A percentile compares a stretch with the other conserved stretches of the same genome.
phyloP scores from a whole-genome alignment of 1,139 yeast genomes.

The Pneumocystis murina region DNA sequence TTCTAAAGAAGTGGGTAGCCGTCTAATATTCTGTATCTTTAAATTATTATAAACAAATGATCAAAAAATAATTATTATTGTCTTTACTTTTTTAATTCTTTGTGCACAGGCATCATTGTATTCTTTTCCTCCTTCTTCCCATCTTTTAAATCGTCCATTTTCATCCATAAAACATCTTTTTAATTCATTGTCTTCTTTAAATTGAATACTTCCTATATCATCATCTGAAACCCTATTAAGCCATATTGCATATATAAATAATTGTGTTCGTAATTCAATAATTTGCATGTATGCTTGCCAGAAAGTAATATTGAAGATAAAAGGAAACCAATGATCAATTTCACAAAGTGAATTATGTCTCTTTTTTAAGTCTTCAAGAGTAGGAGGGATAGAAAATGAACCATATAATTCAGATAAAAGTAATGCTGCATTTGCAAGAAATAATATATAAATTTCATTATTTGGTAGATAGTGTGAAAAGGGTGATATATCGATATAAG shows the following conservation, averaged over 20 bases:
- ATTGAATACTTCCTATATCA: background rate
- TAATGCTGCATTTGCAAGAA: background rate
- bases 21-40: background rate
- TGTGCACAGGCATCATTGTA: background rate
- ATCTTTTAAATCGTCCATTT: background rate
- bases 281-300: background rate
- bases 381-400: background rate
- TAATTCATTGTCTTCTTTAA: background rate
- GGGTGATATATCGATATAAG: background rate
- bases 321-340: background rate
- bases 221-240: background rate
- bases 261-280: background rate
- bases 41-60: background rate
- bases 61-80: background rate
- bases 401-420: background rate
- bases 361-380: background rate
- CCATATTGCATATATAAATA: background rate
- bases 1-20: background rate
- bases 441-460: background rate
- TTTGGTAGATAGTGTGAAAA: background rate
- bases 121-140: background rate
- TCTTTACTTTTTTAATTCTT: background rate
- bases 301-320: background rate
- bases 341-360: background rate
- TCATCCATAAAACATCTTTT: background rate